Evolutionary conservation across 2,329 filamentous ascomycete species (phyloP).

Genomic region (Seiridium cupressi): DNA sequence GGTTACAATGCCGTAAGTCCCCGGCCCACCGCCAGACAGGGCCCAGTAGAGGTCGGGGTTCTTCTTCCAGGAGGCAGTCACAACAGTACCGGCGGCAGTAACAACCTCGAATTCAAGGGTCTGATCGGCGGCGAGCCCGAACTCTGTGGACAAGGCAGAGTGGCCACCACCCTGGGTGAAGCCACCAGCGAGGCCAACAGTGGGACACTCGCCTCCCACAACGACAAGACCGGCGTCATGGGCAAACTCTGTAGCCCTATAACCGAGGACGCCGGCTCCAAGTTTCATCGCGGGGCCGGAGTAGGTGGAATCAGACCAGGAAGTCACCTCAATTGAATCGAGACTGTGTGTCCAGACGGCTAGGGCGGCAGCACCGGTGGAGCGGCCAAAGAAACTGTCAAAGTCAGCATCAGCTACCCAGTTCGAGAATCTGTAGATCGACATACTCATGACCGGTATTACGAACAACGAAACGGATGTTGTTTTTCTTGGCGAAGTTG

Average conservation of each 20-base stretch:
- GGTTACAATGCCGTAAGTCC: constrained; percentile 56
- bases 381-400: constrained; percentile 21
- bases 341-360: constrained; percentile 30
- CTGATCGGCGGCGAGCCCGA: constrained; percentile 59
- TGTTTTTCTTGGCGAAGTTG: constrained; percentile 30
- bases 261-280: constrained; percentile 5
- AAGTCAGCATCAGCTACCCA: neutral
- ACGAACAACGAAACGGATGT: constrained; percentile 35
- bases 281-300: constrained; percentile 14
- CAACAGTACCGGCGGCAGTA: constrained; percentile 42
- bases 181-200: constrained; percentile 14
- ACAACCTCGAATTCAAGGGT: constrained; percentile 55
- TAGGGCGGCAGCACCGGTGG: constrained; percentile 27
- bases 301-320: constrained; percentile 19
- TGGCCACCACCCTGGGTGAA: constrained; percentile 51
- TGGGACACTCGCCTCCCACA: constrained; percentile 12
- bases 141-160: constrained; percentile 45
- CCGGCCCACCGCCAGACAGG: constrained; percentile 55
- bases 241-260: neutral
- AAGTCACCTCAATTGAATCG: constrained; percentile 21
- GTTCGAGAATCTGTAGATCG: neutral
- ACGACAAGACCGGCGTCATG: constrained; percentile 3
- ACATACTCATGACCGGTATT: constrained; percentile 42
- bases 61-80: constrained; percentile 43
- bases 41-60: constrained; percentile 65